phyloP scores from a whole-genome alignment of 495 filamentous ascomycete species.

The Gamarada debralockiae region DNA sequence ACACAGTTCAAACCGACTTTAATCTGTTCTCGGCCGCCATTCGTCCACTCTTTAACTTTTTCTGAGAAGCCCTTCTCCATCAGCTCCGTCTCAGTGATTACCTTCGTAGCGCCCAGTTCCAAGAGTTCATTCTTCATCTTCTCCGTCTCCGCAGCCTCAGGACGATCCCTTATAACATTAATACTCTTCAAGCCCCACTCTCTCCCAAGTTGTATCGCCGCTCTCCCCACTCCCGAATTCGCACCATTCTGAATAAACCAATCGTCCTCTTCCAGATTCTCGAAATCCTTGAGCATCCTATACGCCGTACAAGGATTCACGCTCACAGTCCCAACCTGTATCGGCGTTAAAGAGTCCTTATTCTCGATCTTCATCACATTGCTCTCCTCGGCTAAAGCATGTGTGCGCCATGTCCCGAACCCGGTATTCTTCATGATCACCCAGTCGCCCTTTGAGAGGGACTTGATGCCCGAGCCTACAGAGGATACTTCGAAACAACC shows the following conservation, averaged over 20 bases:
- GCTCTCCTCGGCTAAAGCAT: conserved; percentile 61
- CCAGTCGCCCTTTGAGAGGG: conserved; percentile 74
- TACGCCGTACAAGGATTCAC: conserved; percentile 95
- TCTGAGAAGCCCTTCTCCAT: conserved; percentile 55
- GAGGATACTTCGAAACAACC: conserved; percentile 82
- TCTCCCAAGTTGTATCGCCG: conserved; percentile 77
- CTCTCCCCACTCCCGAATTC: conserved; percentile 85
- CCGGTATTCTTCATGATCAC: conserved; percentile 77
- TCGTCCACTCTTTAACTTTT: conserved; percentile 63
- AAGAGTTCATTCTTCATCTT: conserved; percentile 65
- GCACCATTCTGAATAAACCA: conserved; percentile 98
- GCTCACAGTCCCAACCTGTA: conserved; percentile 78
- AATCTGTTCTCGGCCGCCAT: conserved; percentile 61
- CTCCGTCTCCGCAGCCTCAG: conserved; percentile 55
- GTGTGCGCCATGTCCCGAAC: conserved; percentile 91
- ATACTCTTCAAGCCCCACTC: conserved; percentile 85
- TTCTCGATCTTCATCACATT: conserved; percentile 67
- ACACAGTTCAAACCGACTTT: conserved; percentile 89
- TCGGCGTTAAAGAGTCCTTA: conserved; percentile 59
- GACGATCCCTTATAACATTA: conserved; percentile 74
- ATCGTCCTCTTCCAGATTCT: conserved; percentile 59
- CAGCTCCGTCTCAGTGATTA: conserved; percentile 77
- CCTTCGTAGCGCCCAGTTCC: conserved; percentile 71
- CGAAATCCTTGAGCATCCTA: conserved; percentile 86
- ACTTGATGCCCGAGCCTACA: conserved; percentile 49